Evolutionary conservation across 148 eudicot genomes (phyloP), one percentile per base, ranked within the genome.

Genomic region (Chenopodium formosanum): DNA sequence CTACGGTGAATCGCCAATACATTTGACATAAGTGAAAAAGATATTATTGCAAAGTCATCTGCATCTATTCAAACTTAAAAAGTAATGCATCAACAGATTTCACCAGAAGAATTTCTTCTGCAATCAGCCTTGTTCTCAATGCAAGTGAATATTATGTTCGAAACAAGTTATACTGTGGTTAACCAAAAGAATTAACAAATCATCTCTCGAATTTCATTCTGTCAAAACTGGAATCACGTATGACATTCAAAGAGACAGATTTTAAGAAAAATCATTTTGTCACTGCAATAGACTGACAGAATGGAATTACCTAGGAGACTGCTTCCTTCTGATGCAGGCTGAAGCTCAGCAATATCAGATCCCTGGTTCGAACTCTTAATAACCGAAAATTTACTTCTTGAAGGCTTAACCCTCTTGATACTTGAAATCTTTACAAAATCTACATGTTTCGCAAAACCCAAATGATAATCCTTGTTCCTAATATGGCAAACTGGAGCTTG

Each of bases 251-350:
- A 40, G 7, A 13, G 63, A 17, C 40, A 9, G 40, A 74, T 14
- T 56, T 17, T 56, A 22, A 23, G 52, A n/a, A 47, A 73, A 73
- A 9, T 62, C 25, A 62, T 4, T 31, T 22, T 37, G 25, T 64
- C 3, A 17, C 8, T 31, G 47, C 25, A 32, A 56, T 50, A 50
- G 81, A 62, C 19, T 44, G 47, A 73, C 44, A 14, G 11, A 71
- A 80, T 16, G 31, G 68, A 0, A 32, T 82, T 88, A 96, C 99
- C 98, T 79, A 96, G 87, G 19, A 96, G 91, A 72, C 89, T 92
- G 80, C 94, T 91, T 79, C 98, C 98, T 80, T 90, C 92, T 56
- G 98, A 94, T 79, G 95, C 98, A 81, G 95, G 92, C 89, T 90
- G 90, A 80, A 94, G 93, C 84, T 96, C 98, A 48, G 90, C 97